Base-by-base conservation (phyloP, 805 yeast species). In the Barnettozyma siamensis region DNA sequence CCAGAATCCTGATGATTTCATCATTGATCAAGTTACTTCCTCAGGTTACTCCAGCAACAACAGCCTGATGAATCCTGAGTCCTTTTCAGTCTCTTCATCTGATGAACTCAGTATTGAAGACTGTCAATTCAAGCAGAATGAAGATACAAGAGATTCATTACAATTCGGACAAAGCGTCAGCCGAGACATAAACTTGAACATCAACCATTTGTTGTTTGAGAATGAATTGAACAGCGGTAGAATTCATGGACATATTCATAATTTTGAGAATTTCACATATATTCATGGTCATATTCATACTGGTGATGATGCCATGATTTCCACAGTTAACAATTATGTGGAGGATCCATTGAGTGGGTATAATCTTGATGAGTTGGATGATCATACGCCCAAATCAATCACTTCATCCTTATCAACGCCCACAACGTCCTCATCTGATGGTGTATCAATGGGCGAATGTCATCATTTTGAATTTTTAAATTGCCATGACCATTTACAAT, bases 161-260 rank as follows among this genome's bases (percentile, higher is more conserved):
- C 34, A 11, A n/a, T 20, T 19, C 7, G 21, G 12, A 7, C 23
- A n/a, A 21, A 21, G 9, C 24, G 24, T 21, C 9, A 9, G 24
- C 24, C 6, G 24, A 21, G 24, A 21, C 9, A 21, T 21, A 21
- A 21, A 21, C 24, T 7, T 21, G 18, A 26, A 30, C 21, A 9
- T 41, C 20, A 29, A 41, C n/a, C 44, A 41, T 12, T 12, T 41
- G 2, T 21, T 41, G 8, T 9, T 41, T 28, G 44, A 31, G 2
- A 28, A 27, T 16, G 49, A 40, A 5, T 11, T 35, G 5, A 41
- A 26, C 5, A 76, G 73, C 43, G 83, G 83, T 17, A 66, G 73
- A n/a, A 78, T 78, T 15, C 85, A 78, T 58, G 85, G 85, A 3
- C 85, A 78, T 50, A 76, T 78, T 17, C 84, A 78, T 58, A 76